phyloP scores from a whole-genome alignment of 2,329 filamentous ascomycete species.

The Monilinia fructicola region DNA sequence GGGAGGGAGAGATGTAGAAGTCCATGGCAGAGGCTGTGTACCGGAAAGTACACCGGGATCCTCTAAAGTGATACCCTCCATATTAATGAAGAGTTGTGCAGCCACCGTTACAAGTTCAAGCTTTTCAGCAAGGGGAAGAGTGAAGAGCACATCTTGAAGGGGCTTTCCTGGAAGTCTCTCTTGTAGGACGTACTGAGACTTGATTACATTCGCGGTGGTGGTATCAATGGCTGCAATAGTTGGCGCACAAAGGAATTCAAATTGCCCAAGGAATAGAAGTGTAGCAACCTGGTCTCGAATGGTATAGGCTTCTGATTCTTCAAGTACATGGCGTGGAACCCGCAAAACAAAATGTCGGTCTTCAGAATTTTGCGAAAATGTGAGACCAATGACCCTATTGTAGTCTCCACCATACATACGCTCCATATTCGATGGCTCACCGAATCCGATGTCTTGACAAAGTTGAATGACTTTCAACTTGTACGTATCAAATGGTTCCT shows the following conservation, averaged over 20 bases:
- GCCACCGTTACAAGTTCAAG: conserved; percentile 25
- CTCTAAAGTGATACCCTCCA: conserved; percentile 20
- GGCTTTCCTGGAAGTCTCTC: conserved; percentile 21
- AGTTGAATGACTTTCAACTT: conserved; percentile 28
- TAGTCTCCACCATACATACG: conserved; percentile 28
- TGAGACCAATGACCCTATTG: conserved; percentile 29
- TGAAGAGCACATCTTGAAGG: conserved; percentile 17
- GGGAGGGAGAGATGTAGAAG: neutral
- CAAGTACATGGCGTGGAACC: neutral
- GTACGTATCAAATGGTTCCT: conserved; percentile 13
- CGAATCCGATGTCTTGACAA: conserved; percentile 27
- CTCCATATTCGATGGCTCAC: conserved; percentile 25
- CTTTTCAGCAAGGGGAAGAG: conserved; percentile 24
- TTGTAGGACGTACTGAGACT: conserved; percentile 29
- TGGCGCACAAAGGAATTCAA: conserved; percentile 21
- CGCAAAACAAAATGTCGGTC: neutral
- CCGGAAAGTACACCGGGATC: conserved; percentile 23
- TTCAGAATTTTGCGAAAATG: neutral
- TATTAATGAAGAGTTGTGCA: conserved; percentile 23
- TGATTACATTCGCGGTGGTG: conserved; percentile 27
- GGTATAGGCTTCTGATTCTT: neutral
- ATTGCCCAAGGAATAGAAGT: conserved; percentile 12
- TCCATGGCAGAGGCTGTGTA: neutral
- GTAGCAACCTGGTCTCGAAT: conserved; percentile 28
- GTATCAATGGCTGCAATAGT: conserved; percentile 25